phyloP scores from a whole-genome alignment of 306 rosid genomes.

The Potentilla sterilis region DNA sequence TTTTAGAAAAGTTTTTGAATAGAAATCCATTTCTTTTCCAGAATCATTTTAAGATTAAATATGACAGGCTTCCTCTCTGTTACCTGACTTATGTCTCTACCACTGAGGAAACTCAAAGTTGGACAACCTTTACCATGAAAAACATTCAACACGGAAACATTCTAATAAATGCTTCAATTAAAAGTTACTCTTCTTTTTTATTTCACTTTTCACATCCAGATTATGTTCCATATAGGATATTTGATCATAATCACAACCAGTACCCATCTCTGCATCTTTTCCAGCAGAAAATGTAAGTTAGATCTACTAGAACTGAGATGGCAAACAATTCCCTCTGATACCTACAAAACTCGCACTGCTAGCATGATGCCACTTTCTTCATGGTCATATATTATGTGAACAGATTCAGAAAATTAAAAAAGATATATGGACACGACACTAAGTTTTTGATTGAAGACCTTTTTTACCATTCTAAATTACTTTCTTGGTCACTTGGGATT shows the following conservation, averaged over 20 bases:
- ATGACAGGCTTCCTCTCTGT: not conserved
- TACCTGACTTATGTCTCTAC: not conserved
- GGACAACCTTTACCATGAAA: not conserved
- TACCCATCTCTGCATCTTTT: not conserved
- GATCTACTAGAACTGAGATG: not conserved
- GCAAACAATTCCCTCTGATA: not conserved
- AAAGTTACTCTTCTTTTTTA: not conserved
- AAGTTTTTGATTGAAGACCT: not conserved
- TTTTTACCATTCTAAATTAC: not conserved
- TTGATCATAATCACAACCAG: not conserved
- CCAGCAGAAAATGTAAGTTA: not conserved
- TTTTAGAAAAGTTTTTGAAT: not conserved
- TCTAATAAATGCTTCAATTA: not conserved
- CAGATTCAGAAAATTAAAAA: not conserved
- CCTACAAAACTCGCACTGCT: not conserved
- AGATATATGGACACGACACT: not conserved
- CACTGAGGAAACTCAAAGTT: not conserved
- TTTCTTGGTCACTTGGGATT: not conserved
- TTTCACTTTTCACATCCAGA: not conserved
- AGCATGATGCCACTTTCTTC: not conserved
- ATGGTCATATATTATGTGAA: not conserved
- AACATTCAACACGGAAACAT: slow-evolving; percentile 1
- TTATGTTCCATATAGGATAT: not conserved
- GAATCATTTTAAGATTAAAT: not conserved
- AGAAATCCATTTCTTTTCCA: slow-evolving; percentile 1